Evolutionary conservation across 108 stramenopile genomes (phyloP), one percentile per base, ranked within the genome.

Genomic region (Pseudonitzschia multiseries): DNA sequence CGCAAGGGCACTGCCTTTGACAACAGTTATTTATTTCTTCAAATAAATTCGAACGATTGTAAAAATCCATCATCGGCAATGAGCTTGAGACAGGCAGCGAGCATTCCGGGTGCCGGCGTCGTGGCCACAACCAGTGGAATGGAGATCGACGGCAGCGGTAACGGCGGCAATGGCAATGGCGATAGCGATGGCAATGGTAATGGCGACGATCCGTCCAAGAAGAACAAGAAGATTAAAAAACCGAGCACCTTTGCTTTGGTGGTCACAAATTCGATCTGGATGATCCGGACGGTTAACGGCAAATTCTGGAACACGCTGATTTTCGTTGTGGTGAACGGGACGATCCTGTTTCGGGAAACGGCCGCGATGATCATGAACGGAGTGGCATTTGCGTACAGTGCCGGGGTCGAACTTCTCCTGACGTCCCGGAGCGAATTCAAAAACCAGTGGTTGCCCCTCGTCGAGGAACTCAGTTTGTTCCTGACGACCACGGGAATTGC

Each of bases 401-500:
- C 26, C 32, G 59, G 59, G 14, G 59, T 60, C 27, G 59, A 60
- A 17, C 59, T 60, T 17, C 0, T 60, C 12, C 29, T 60, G 31
- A 60, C 59, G 17, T 60, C 59, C 14, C 59, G 27, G 13, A 60
- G 13, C 28, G 31, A 60, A 8, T 60, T 15, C 59, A 60, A 60
- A 26, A 60, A 60, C 15, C 59, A 60, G 59, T 83, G 82, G 82
- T 22, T 74, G 27, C 70, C 78, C 31, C 69, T 78, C n/a, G 24
- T 79, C 1, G 41, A 40, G 1, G 67, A 76, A 26, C 59, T 83
- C 43, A 71, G 72, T 33, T 52, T 61, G 18, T 83, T 72, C 44
- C 46, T 83, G 32, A 18, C 75, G n/a, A 69, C 74, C 29, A 67
- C 69, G 13, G 75, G 82, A 6, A 70, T 83, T 33, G 78, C 70